Base-by-base conservation (phyloP, 2,329 filamentous ascomycete genomes). In the Sclerotinia minor region DNA sequence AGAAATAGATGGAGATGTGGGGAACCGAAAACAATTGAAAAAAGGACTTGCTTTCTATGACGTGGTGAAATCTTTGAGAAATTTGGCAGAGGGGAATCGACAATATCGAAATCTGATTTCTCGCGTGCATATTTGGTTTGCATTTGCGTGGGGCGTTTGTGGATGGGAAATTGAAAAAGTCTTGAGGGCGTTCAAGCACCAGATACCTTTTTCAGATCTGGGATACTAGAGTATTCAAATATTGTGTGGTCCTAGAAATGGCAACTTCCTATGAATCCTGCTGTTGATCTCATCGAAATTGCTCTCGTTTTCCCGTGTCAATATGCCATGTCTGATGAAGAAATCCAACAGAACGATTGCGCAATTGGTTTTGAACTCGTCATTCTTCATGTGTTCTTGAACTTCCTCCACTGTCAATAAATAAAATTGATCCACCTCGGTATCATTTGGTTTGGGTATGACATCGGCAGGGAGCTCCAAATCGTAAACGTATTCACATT, bases 281-380 rank as follows among this genome's bases (percentile, higher is more conserved):
- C 83, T 82, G 70, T 87, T 82, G 74, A 98, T 93, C 79, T 93
- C 89, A 70, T 90, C 83, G 76, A 90, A 93, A 75, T 94, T 82
- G 61, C 85, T 84, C 80, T 98, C 94, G 76, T 93, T 92, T 73
- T 91, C 91, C 54, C 82, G 79, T 11, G 89, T 96, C 76, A 97
- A 76, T 70, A 97, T 86, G 0, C 92, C 91, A 79, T 93, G 92
- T 65, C 94, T 85, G 72, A 96, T 83, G 77, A 99, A 91, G 80
- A 98, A 99, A 78, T 98, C 93, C 57, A 97, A 79, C 77, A 95
- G 80, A 59, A 96, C 86, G 68, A 95, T 78, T 19, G 91, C 90
- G 79, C 94, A 97, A 78, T 98, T 98, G 2, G 94, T 91, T 82
- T 99, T 99, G 82, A 94, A 99, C 73, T 89, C 85, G 19, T 91